Percentiles rank a stretch among this genome's conserved stretches.
phyloP scores from a whole-genome alignment of 768 basidiomycete species.

The Tricholoma bakamatsutake region DNA sequence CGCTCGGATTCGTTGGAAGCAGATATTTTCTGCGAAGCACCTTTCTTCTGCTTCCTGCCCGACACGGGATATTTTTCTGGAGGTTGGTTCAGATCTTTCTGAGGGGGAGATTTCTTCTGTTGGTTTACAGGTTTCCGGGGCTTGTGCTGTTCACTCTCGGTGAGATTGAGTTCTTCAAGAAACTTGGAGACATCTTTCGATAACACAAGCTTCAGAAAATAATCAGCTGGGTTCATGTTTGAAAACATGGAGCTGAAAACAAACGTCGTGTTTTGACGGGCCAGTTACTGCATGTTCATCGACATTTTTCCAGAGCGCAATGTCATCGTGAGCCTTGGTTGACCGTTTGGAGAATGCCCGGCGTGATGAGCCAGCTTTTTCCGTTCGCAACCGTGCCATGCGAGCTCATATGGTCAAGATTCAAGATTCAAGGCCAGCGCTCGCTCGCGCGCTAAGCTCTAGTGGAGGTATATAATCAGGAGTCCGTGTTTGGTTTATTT shows the following conservation, averaged over 20 bases:
- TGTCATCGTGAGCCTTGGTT: conserved; percentile 31
- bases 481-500: neutral
- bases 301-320: conserved; percentile 36
- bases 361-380: conserved; percentile 12
- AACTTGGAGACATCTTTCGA: conserved; percentile 42
- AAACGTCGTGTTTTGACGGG: conserved; percentile 27
- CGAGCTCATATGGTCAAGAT: no score
- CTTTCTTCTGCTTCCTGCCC: conserved; percentile 15
- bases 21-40: conserved; percentile 1
- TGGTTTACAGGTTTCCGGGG: conserved; percentile 12
- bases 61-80: conserved; percentile 7
- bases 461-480: no score
- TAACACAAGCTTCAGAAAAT: conserved; percentile 29
- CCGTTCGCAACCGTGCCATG: conserved; percentile 22
- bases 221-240: neutral
- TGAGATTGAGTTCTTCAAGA: conserved; percentile 34
- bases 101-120: conserved; percentile 10
- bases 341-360: conserved; percentile 6
- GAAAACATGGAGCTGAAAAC: neutral
- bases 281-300: conserved; percentile 25
- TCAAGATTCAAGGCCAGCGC: no score
- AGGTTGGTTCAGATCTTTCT: neutral
- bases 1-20: conserved; percentile 5
- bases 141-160: conserved; percentile 10
- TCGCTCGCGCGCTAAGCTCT: no score